Evolutionary conservation across 345 rosid species (phyloP).

Genomic region (Salix dunnii): DNA sequence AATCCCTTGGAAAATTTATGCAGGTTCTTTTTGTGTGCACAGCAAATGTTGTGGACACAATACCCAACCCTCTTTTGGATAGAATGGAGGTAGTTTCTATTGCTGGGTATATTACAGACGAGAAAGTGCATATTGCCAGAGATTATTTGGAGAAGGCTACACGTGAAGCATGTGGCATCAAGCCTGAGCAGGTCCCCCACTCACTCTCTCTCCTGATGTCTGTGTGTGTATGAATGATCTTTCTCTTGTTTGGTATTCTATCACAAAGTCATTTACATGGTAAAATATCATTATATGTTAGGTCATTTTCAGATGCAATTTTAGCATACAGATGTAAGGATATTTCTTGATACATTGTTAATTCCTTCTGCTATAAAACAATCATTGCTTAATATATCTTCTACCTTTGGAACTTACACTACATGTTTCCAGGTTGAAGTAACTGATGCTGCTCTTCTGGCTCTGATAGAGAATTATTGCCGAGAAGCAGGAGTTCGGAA

Average conservation of each 20-base stretch:
- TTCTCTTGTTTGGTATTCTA: neutral
- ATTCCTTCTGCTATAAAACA: neutral
- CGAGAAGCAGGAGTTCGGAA: constrained; percentile 99
- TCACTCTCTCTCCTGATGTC: neutral
- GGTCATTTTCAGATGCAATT: neutral
- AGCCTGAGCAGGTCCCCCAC: constrained; percentile 72
- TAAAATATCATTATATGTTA: neutral
- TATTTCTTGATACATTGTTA: neutral
- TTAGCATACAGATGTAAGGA: neutral
- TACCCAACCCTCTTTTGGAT: constrained; percentile 96
- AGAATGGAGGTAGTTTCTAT: constrained; percentile 98
- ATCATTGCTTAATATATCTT: constrained; percentile 8
- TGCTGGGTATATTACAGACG: constrained; percentile 98
- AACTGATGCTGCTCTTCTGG: constrained; percentile 83
- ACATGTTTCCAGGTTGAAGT: constrained; percentile 67
- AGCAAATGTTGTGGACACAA: constrained; percentile 90
- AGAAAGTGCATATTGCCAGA: constrained; percentile 97
- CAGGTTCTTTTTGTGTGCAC: constrained; percentile 99
- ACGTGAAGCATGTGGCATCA: constrained; percentile 87
- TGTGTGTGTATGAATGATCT: neutral
- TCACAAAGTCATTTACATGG: neutral
- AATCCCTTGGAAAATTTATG: constrained; percentile 7
- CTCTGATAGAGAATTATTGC: constrained; percentile 88
- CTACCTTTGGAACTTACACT: neutral
- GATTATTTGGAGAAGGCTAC: constrained; percentile 89